Percentiles rank a stretch among this genome's conserved stretches.
Evolutionary conservation across 2,329 filamentous ascomycete species (phyloP).

Genomic region (Venturia carpophila): DNA sequence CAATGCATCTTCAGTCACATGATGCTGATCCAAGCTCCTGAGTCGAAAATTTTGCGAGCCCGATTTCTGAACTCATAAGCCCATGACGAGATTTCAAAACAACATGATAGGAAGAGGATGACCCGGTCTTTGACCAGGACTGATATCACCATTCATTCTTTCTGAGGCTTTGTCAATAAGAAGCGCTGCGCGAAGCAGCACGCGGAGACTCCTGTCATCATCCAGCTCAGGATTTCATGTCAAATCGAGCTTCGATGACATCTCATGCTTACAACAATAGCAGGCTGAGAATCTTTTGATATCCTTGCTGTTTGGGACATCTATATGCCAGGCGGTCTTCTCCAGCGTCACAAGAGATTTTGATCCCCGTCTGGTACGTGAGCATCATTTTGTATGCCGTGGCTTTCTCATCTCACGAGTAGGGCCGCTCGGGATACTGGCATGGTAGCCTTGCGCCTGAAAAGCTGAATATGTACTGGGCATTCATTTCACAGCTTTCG

Average conservation of each 20-base stretch:
- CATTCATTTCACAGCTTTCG: not conserved
- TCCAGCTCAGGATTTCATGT: not conserved
- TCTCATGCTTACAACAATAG: too few relatives aligned
- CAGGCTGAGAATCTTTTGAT: too few relatives aligned
- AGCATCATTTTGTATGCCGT: not conserved
- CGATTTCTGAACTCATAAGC: not conserved
- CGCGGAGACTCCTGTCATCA: not conserved
- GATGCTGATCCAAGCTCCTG: too few relatives aligned
- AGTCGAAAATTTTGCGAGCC: not conserved
- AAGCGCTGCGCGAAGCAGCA: not conserved
- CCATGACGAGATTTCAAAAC: slow-evolving; percentile 3
- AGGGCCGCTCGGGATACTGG: not conserved
- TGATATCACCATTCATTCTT: slow-evolving; percentile 14
- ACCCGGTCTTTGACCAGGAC: slow-evolving; percentile 1
- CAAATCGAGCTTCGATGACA: too few relatives aligned
- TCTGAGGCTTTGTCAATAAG: slow-evolving; percentile 11
- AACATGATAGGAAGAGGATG: slow-evolving; percentile 14
- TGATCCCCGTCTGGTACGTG: not conserved
- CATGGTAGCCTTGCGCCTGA: not conserved
- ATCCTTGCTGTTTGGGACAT: too few relatives aligned
- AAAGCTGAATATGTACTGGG: not conserved
- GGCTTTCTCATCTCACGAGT: not conserved
- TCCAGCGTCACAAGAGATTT: not conserved
- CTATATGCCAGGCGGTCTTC: not conserved
- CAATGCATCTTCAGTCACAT: too few relatives aligned